These are phyloP conservation scores for Chloropicon primus DNA, from an alignment of 139 green algal genomes.

Conservation along the genomic window DNA sequence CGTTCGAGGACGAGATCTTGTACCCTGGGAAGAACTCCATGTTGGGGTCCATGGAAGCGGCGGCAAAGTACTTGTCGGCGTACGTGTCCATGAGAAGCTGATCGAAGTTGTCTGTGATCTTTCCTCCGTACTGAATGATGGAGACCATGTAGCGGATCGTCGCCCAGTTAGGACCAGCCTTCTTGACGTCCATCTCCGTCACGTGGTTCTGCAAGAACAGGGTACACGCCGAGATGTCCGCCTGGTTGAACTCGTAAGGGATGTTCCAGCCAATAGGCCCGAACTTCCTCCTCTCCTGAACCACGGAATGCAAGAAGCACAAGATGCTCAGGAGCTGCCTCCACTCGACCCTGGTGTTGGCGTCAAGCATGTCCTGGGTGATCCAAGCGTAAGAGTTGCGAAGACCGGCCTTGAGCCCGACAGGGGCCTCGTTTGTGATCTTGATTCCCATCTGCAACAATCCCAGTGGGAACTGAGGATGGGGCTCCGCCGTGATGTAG, in stretches of 20 bases:
- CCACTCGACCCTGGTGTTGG: conserved; percentile 63
- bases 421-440: conserved; percentile 80
- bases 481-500: conserved; percentile 86
- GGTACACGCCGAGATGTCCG: conserved; percentile 68
- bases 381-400: conserved; percentile 71
- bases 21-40: conserved; percentile 26
- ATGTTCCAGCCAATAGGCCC: conserved; percentile 88
- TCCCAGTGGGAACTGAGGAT: conserved; percentile 82
- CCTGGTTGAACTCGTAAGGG: conserved; percentile 93
- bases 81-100: conserved; percentile 84
- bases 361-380: conserved; percentile 73
- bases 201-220: conserved; percentile 88
- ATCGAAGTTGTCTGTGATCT: conserved; percentile 93
- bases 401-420: conserved; percentile 82
- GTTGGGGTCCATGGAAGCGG: background rate
- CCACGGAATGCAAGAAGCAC: conserved; percentile 79
- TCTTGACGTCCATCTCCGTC: conserved; percentile 83
- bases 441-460: conserved; percentile 63
- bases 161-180: conserved; percentile 30
- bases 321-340: conserved; percentile 81
- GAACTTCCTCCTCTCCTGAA: conserved; percentile 88
- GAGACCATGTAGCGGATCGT: conserved; percentile 83
- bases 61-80: conserved; percentile 56
- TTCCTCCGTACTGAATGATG: conserved; percentile 84
- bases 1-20: conserved; percentile 50